Evolutionary conservation across 208 protist genomes (phyloP).

Genomic region (Leishmania tropica): DNA sequence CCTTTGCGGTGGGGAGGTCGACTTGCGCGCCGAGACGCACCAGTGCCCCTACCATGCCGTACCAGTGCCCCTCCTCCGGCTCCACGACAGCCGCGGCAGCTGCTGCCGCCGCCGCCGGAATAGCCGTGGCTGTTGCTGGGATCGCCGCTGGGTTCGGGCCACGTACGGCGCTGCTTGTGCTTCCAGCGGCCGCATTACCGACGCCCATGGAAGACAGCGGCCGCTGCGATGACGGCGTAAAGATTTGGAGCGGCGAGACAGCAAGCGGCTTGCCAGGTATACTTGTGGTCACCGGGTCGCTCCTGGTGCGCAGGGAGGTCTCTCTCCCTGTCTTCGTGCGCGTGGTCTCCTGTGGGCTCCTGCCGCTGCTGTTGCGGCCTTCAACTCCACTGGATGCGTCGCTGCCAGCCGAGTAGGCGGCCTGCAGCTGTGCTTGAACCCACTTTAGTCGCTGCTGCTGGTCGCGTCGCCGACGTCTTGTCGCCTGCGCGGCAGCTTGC

Average conservation of each 20-base stretch:
- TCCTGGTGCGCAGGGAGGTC: not conserved
- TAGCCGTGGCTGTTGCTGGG: not conserved
- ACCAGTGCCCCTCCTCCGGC: slow-evolving; percentile 21
- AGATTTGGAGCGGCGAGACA: not conserved
- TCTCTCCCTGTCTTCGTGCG: not conserved
- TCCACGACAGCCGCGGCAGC: slow-evolving; percentile 16
- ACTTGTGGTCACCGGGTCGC: not conserved
- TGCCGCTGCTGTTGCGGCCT: slow-evolving; percentile 3
- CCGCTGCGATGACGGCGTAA: not conserved
- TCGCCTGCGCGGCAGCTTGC: slow-evolving; percentile 20
- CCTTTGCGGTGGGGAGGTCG: slow-evolving; percentile 29
- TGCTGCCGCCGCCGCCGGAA: not conserved
- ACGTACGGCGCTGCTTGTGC: not conserved
- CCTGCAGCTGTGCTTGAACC: slow-evolving; percentile 17
- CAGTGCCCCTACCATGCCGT: slow-evolving; percentile 31
- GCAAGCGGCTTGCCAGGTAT: not conserved
- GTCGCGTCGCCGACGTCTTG: slow-evolving; percentile 17
- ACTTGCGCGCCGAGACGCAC: slow-evolving; percentile 39
- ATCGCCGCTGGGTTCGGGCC: not conserved
- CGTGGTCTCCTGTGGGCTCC: not conserved
- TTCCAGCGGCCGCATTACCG: not conserved
- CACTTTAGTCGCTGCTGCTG: slow-evolving; percentile 16
- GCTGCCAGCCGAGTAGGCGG: slow-evolving; percentile 1
- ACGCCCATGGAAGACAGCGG: not conserved
- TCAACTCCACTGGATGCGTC: not conserved